phyloP scores from a whole-genome alignment of 768 basidiomycete genomes.

The Boletus reticuloceps region DNA sequence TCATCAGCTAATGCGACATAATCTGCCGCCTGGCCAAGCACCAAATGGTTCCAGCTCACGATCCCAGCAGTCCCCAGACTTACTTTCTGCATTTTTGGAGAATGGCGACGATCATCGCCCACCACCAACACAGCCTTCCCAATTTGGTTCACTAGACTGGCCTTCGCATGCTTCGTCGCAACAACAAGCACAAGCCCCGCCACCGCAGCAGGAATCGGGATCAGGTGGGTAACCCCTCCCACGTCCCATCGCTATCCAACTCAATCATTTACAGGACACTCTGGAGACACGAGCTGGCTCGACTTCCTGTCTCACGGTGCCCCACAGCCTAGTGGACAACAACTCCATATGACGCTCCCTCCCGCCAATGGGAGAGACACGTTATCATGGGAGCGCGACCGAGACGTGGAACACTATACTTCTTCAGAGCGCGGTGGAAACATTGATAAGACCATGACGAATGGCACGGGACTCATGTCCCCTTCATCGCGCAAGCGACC shows the following conservation, averaged over 20 bases:
- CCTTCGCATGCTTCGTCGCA: constrained; percentile 31
- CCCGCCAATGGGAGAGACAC: constrained; percentile 23
- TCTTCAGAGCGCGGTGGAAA: constrained; percentile 27
- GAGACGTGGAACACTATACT: constrained; percentile 27
- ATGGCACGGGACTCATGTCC: constrained; percentile 19
- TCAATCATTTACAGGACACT: constrained; percentile 16
- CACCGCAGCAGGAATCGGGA: constrained; percentile 22
- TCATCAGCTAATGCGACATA: constrained; percentile 31
- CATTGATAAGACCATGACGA: constrained; percentile 17
- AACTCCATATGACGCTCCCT: constrained; percentile 30
- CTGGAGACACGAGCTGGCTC: constrained; percentile 33
- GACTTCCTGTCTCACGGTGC: constrained; percentile 31
- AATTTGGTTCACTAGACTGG: constrained; percentile 32
- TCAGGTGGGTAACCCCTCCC: constrained; percentile 13
- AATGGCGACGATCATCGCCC: constrained; percentile 27
- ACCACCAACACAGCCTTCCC: constrained; percentile 21
- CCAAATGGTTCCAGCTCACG: constrained; percentile 16
- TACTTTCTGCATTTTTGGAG: constrained; percentile 32
- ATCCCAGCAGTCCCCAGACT: constrained; percentile 24
- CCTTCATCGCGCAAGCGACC: constrained; percentile 30
- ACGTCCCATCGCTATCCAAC: background rate
- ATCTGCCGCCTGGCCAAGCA: constrained; percentile 18
- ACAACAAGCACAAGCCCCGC: constrained; percentile 15
- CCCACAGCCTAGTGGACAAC: constrained; percentile 25
- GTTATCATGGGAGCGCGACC: constrained; percentile 33